Evolutionary conservation across 163 green algal genomes (phyloP).

Genomic region (Scenedesmus sp.): DNA sequence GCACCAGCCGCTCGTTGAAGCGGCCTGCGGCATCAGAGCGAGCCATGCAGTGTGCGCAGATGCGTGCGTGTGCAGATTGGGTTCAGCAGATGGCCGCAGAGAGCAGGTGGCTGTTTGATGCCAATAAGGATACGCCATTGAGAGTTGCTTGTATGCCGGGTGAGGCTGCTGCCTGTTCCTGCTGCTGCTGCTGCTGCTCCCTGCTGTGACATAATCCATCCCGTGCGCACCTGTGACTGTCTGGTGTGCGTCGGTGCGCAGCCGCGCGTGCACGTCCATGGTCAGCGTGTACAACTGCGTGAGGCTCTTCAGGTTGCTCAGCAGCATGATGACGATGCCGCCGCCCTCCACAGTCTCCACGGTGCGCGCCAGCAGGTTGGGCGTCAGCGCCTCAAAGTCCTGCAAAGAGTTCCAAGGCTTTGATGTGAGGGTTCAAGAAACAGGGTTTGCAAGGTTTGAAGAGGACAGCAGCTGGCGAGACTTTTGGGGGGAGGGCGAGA

Average conservation of each 20-base stretch:
- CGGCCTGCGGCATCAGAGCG: slow-evolving; percentile 65
- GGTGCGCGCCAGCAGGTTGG: slow-evolving; percentile 96
- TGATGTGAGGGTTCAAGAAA: neutral
- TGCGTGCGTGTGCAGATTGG: too few relatives aligned
- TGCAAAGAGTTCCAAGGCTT: slow-evolving; percentile 55
- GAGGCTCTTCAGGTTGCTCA: slow-evolving; percentile 89
- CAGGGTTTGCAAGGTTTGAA: neutral
- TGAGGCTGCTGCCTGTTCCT: neutral
- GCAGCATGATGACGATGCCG: slow-evolving; percentile 94
- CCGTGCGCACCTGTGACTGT: slow-evolving; percentile 71
- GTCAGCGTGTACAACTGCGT: slow-evolving; percentile 95
- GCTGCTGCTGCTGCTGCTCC: slow-evolving; percentile 14
- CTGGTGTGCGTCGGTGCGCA: slow-evolving; percentile 93
- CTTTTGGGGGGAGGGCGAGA: too few relatives aligned
- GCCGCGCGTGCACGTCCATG: slow-evolving; percentile 96
- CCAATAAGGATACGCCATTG: too few relatives aligned
- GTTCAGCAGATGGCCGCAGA: too few relatives aligned
- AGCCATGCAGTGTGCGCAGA: too few relatives aligned
- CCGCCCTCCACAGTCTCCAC: slow-evolving; percentile 99
- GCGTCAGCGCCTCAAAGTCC: slow-evolving; percentile 98
- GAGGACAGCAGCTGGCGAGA: too few relatives aligned
- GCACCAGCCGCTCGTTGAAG: slow-evolving; percentile 99
- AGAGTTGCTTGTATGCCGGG: neutral
- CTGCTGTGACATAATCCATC: neutral
- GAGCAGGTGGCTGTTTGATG: too few relatives aligned